Conservation (phyloP, 352 stramenopile genomes). For the Globisporangium abappressorium region DNA sequence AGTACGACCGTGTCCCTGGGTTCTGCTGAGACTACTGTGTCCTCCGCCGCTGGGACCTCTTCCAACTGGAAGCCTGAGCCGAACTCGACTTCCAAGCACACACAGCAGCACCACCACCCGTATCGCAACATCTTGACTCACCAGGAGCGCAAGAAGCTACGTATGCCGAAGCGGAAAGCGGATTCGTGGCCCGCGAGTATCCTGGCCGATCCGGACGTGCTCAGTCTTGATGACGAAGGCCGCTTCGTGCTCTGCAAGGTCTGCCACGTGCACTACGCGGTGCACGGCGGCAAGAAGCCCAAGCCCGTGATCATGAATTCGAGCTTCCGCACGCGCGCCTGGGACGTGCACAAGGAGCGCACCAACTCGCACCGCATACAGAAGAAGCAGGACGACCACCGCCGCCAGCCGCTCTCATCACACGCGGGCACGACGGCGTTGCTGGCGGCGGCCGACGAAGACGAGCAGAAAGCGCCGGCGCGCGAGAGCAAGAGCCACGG, state of each 20-base stretch:
- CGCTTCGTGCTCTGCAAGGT: constrained; percentile 80
- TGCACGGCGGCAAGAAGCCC: constrained; percentile 78
- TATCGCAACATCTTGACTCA: constrained; percentile 33
- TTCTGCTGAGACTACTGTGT: constrained; percentile 1
- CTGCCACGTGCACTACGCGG: constrained; percentile 77
- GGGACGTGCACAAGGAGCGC: constrained; percentile 81
- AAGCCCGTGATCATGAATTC: constrained; percentile 85
- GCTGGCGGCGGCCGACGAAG: constrained; percentile 1
- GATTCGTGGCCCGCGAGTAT: constrained; percentile 73
- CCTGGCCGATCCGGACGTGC: constrained; percentile 61
- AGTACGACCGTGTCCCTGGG: constrained; percentile 5
- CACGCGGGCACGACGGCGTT: background rate
- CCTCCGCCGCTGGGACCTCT: background rate
- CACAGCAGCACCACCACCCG: constrained; percentile 2
- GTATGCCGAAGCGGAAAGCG: constrained; percentile 78
- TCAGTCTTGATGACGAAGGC: constrained; percentile 76
- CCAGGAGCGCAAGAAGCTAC: constrained; percentile 39
- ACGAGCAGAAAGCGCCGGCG: constrained; percentile 22
- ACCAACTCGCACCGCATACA: constrained; percentile 76
- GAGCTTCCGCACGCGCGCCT: constrained; percentile 71
- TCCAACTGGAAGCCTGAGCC: background rate
- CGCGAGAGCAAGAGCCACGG: background rate
- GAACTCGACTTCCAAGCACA: background rate
- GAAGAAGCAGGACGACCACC: constrained; percentile 46
- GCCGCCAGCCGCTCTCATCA: background rate